These are phyloP conservation scores for Trebouxia sp. DNA, from an alignment of 139 green algal genomes.

Conservation along the genomic window DNA sequence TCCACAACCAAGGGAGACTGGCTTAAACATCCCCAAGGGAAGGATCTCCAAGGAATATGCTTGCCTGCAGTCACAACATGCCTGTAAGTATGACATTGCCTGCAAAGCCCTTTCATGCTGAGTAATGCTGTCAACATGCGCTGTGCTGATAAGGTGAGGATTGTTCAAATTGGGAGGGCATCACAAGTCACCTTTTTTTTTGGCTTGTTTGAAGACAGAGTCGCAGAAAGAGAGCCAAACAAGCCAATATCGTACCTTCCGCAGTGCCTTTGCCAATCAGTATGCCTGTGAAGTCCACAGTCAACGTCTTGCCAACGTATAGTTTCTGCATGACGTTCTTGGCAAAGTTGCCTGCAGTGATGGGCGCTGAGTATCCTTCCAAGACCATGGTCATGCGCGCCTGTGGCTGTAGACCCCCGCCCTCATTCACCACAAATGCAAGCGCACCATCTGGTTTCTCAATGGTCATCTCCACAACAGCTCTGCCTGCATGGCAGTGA, in stretches of 20 bases:
- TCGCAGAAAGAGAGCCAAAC: too few species aligned
- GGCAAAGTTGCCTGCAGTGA: conserved; percentile 81
- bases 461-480: conserved; percentile 54
- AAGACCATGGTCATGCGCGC: conserved; percentile 51
- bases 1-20: conserved; percentile 72
- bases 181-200: too few species aligned
- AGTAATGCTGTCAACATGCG: too few species aligned
- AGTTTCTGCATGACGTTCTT: conserved; percentile 68
- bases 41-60: conserved; percentile 78
- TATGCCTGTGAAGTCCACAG: conserved; percentile 34
- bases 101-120: too few species aligned
- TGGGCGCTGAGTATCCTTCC: conserved; percentile 82
- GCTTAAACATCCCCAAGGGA: conserved; percentile 81
- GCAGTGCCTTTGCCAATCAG: conserved; percentile 27
- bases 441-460: conserved; percentile 22
- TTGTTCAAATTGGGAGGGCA: too few species aligned
- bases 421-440: conserved; percentile 38
- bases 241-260: conserved; percentile 19
- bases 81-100: too few species aligned
- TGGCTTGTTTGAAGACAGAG: too few species aligned
- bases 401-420: conserved; percentile 35
- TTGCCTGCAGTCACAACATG: conserved; percentile 22
- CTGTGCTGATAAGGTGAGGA: too few species aligned
- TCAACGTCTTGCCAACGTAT: conserved; percentile 59
- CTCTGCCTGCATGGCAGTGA: conserved; percentile 34